These are phyloP conservation scores for Apiospora koreana DNA, from an alignment of 2,329 filamentous ascomycete species.

Conservation along the genomic window DNA sequence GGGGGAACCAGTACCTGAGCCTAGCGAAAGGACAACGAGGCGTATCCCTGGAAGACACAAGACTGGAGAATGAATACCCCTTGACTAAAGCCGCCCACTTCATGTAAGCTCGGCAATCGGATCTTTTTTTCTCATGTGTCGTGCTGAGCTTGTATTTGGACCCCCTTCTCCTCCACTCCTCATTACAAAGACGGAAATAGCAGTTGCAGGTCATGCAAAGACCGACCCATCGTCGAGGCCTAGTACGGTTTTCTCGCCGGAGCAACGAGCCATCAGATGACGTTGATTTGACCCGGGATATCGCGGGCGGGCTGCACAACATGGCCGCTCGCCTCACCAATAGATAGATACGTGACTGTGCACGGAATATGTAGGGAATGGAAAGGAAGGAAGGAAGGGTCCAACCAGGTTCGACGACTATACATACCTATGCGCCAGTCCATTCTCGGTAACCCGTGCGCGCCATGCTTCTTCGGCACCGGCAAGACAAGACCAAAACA, in stretches of 20 bases:
- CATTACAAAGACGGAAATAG: background rate
- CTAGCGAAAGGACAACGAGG: background rate
- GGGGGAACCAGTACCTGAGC: background rate
- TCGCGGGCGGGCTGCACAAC: background rate
- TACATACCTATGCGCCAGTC: background rate
- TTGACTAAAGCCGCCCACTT: background rate
- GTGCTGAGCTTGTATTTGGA: background rate
- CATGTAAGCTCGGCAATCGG: background rate
- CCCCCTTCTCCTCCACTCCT: background rate
- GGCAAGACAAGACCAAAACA: background rate
- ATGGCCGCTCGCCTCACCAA: background rate
- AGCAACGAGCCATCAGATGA: background rate
- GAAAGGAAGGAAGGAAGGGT: background rate
- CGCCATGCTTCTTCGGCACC: background rate
- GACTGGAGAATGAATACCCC: background rate
- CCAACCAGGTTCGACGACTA: background rate
- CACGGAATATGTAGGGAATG: background rate
- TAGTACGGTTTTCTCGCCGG: background rate
- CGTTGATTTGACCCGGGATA: background rate
- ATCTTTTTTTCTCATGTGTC: background rate
- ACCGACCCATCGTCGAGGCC: constrained; percentile 2
- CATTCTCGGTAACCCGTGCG: background rate
- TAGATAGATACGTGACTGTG: background rate
- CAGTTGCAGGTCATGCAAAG: background rate
- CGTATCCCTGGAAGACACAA: background rate